Evolutionary conservation across 495 filamentous ascomycete genomes (phyloP).

Genomic region (Podospora sp.): DNA sequence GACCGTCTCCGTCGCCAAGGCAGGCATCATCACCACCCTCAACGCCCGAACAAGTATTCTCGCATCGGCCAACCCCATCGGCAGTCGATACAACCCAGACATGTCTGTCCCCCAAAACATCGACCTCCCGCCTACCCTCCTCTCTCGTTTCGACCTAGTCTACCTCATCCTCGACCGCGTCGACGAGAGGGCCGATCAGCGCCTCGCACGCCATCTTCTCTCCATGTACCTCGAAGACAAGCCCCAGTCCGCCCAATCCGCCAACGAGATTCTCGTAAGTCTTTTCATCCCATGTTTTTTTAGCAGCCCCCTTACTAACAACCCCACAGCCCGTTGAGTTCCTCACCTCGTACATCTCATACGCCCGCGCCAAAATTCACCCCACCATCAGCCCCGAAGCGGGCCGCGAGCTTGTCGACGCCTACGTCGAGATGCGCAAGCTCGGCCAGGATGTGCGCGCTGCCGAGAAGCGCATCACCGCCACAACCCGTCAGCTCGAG

Average conservation of each 20-base stretch:
- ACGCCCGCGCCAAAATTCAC: constrained; percentile 85
- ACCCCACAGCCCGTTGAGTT: constrained; percentile 80
- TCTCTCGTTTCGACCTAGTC: constrained; percentile 95
- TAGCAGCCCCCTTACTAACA: constrained; percentile 28
- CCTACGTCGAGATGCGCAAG: constrained; percentile 95
- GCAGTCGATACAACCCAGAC: constrained; percentile 94
- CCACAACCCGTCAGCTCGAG: constrained; percentile 93
- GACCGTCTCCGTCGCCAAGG: constrained; percentile 97
- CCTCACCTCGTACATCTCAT: constrained; percentile 95
- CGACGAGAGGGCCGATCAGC: constrained; percentile 84
- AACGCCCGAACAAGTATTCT: constrained; percentile 94
- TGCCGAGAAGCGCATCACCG: constrained; percentile 92
- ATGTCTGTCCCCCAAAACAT: constrained; percentile 97
- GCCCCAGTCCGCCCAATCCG: constrained; percentile 75
- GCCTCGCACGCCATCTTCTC: constrained; percentile 87
- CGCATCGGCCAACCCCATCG: constrained; percentile 96
- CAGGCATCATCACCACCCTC: constrained; percentile 96
- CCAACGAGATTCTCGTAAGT: constrained; percentile 75
- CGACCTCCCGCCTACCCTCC: constrained; percentile 89
- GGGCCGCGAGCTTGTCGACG: constrained; percentile 73
- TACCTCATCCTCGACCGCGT: constrained; percentile 94
- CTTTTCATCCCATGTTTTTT: not conserved
- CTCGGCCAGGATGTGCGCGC: constrained; percentile 93
- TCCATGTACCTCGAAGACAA: constrained; percentile 97
- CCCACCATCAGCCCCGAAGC: constrained; percentile 77